A percentile compares a stretch with the other conserved stretches of the same genome.
Conservation (phyloP, 306 rosid species). For the Cucumis melo region DNA sequence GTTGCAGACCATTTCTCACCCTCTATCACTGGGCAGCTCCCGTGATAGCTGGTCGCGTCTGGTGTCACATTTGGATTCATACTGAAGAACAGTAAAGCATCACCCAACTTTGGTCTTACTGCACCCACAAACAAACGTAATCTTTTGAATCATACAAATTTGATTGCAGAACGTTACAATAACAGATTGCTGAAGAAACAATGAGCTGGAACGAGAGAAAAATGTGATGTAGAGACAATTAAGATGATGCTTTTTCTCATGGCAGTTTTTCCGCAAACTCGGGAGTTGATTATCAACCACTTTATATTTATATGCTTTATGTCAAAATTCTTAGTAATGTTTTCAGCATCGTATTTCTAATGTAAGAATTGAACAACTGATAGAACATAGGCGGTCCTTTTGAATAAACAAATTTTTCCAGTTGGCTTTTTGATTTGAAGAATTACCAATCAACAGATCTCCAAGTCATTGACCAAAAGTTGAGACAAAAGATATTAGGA, state of each 20-base stretch:
- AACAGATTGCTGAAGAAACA: not conserved
- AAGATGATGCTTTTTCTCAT: not conserved
- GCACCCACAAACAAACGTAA: constrained; percentile 10
- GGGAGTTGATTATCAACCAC: not conserved
- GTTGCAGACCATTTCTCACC: constrained; percentile 99
- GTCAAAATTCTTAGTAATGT: not conserved
- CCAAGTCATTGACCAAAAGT: not conserved
- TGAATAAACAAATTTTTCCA: not conserved
- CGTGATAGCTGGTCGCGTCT: constrained; percentile 57
- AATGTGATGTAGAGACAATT: not conserved
- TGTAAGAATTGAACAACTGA: not conserved
- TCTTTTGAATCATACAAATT: not conserved
- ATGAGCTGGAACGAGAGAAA: not conserved
- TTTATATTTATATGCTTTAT: not conserved
- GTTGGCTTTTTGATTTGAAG: not conserved
- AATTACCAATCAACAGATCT: not conserved
- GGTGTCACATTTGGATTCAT: constrained; percentile 61
- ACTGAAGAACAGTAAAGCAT: constrained; percentile 90
- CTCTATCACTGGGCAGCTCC: constrained; percentile 86
- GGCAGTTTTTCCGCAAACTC: not conserved
- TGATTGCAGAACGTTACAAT: not conserved
- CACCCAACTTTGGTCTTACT: constrained; percentile 83
- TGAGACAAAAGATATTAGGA: not conserved
- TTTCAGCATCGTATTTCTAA: not conserved
- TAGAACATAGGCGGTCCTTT: not conserved